Conservation (phyloP, 495 filamentous ascomycete species). For the Penicillium mononematosum region DNA sequence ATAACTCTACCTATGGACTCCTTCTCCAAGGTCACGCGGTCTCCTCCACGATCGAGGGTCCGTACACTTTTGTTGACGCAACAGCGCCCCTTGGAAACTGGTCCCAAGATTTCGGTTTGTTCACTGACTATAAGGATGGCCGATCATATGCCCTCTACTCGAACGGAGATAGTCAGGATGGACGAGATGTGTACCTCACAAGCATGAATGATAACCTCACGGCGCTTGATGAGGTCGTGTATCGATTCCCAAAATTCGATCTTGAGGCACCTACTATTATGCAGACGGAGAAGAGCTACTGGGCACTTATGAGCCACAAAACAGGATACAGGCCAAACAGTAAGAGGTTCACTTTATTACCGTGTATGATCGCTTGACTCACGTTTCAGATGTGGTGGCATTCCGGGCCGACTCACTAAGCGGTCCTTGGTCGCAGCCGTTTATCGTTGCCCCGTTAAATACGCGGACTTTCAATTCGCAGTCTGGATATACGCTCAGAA, state of each 20-base stretch:
- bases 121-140: conserved; percentile 27
- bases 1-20: conserved; percentile 29
- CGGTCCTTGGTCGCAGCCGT: conserved; percentile 55
- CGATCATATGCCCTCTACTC: conserved; percentile 29
- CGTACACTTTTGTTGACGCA: conserved; percentile 29
- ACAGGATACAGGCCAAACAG: conserved; percentile 31
- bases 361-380: background rate
- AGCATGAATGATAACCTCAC: conserved; percentile 22
- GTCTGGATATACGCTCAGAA: conserved; percentile 48
- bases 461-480: conserved; percentile 54
- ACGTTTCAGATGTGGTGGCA: conserved; percentile 24
- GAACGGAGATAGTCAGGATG: conserved; percentile 25
- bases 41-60: conserved; percentile 19
- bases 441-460: conserved; percentile 46
- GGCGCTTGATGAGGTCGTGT: conserved; percentile 19
- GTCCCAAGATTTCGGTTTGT: conserved; percentile 32
- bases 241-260: conserved; percentile 30
- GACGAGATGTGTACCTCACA: conserved; percentile 27
- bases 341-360: conserved; percentile 1
- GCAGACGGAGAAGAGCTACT: conserved; percentile 29
- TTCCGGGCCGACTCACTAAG: conserved; percentile 35
- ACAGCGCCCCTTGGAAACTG: conserved; percentile 31
- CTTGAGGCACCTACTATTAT: conserved; percentile 30
- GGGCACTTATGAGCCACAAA: conserved; percentile 32
- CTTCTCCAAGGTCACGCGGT: conserved; percentile 29